Percentiles rank a stretch among this genome's conserved stretches.
These are phyloP conservation scores for Secale cereale DNA, from an alignment of 176 grass and related monocot species.

Conservation along the genomic window DNA sequence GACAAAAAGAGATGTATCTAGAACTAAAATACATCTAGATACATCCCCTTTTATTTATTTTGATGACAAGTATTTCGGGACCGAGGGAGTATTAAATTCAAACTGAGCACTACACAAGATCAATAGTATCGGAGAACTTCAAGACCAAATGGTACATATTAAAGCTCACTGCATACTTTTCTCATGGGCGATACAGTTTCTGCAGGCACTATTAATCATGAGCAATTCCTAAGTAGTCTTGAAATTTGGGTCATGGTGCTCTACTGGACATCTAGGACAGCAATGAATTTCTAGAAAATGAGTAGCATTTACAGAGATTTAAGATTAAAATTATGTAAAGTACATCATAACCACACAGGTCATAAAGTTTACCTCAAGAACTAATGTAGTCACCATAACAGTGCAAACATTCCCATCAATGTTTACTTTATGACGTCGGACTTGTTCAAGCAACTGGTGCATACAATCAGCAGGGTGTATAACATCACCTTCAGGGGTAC, in stretches of 20 bases:
- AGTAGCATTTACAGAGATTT: not conserved
- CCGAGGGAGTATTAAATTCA: conserved; percentile 4
- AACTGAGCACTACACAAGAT: not conserved
- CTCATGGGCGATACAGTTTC: not conserved
- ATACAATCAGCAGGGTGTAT: conserved; percentile 98
- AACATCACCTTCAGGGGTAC: conserved; percentile 58
- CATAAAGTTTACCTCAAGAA: conserved; percentile 77
- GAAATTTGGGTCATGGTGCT: not conserved
- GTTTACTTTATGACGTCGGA: conserved; percentile 91
- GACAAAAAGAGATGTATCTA: too few species aligned
- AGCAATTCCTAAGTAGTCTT: not conserved
- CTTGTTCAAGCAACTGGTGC: conserved; percentile 93
- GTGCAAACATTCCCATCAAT: conserved; percentile 96
- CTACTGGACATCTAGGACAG: not conserved
- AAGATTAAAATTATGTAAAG: not conserved
- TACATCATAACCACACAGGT: not conserved
- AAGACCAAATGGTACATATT: not conserved
- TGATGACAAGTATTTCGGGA: too few species aligned
- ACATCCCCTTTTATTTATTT: too few species aligned
- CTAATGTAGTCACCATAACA: conserved; percentile 98
- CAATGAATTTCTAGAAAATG: not conserved
- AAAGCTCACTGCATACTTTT: not conserved
- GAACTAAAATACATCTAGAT: too few species aligned
- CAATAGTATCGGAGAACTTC: not conserved
- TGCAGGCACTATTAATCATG: not conserved